A percentile compares a stretch with the other conserved stretches of the same genome.
phyloP scores from a whole-genome alignment of 2,329 filamentous ascomycete species.

The Cercospora sojina region DNA sequence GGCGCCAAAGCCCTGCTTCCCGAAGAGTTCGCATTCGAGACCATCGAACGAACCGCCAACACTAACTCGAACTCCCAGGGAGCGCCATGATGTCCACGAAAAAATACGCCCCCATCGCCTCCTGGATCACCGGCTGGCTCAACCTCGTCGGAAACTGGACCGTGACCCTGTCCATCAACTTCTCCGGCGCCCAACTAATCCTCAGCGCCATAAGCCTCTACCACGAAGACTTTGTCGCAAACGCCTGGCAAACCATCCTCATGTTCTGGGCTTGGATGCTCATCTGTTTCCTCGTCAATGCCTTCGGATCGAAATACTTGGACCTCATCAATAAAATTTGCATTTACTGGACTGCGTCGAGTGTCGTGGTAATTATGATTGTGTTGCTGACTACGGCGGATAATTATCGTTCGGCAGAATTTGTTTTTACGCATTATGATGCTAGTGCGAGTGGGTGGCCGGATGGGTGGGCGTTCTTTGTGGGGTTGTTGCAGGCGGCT shows the following conservation, averaged over 20 bases:
- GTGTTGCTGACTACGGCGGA: constrained; percentile 63
- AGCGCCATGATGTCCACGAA: constrained; percentile 63
- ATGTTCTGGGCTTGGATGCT: constrained; percentile 71
- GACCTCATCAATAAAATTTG: constrained; percentile 71
- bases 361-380: constrained; percentile 67
- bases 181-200: constrained; percentile 68
- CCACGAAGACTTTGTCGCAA: constrained; percentile 67
- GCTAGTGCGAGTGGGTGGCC: constrained; percentile 65
- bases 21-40: no score
- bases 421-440: constrained; percentile 69
- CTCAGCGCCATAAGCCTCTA: constrained; percentile 67
- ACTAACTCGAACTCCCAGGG: constrained; percentile 35
- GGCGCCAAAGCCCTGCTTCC: no score
- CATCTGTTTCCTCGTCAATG: constrained; percentile 63
- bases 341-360: constrained; percentile 68
- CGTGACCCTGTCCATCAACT: constrained; percentile 63
- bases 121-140: constrained; percentile 70
- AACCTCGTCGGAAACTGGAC: constrained; percentile 75
- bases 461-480: constrained; percentile 69
- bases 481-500: constrained; percentile 65
- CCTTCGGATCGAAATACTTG: constrained; percentile 61
- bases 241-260: constrained; percentile 67
- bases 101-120: constrained; percentile 65
- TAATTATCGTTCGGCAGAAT: constrained; percentile 57
- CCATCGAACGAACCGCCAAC: no score